A percentile compares a stretch with the other conserved stretches of the same genome.
Conservation (phyloP, 768 basidiomycete genomes). For the Chiua virens region DNA sequence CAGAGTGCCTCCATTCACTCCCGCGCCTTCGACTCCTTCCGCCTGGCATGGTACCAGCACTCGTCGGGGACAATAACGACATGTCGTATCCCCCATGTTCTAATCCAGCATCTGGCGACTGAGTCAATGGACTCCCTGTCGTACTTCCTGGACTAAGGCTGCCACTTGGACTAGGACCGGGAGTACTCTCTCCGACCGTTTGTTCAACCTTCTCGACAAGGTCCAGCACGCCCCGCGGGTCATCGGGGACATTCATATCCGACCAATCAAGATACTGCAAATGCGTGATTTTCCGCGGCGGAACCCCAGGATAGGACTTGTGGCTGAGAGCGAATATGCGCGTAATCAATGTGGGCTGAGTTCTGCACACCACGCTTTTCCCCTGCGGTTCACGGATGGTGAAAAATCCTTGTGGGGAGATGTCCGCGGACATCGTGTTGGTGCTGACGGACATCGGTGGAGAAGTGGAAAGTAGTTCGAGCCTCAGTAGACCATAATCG, state of each 20-base stretch:
- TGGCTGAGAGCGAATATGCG: conserved; percentile 72
- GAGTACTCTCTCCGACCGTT: conserved; percentile 27
- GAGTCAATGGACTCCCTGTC: conserved; percentile 15
- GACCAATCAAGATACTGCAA: conserved; percentile 96
- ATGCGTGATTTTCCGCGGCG: conserved; percentile 73
- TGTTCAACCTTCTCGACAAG: conserved; percentile 70
- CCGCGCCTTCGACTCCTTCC: conserved; percentile 11
- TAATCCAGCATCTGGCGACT: conserved; percentile 15
- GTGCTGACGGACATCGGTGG: conserved; percentile 33
- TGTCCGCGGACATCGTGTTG: conserved; percentile 35
- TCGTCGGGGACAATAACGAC: conserved; percentile 19
- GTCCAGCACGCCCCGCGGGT: conserved; percentile 70
- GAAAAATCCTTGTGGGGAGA: conserved; percentile 36
- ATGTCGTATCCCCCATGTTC: conserved; percentile 4
- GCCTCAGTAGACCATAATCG: conserved; percentile 67
- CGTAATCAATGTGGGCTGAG: conserved; percentile 41
- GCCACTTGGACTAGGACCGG: conserved; percentile 30
- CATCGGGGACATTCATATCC: conserved; percentile 92
- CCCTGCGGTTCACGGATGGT: conserved; percentile 27
- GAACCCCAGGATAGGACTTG: conserved; percentile 53
- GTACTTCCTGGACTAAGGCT: conserved; percentile 21
- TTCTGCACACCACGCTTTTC: conserved; percentile 8
- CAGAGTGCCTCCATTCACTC: conserved; percentile 33
- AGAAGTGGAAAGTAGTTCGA: conserved; percentile 50
- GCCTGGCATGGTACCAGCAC: background rate